These are phyloP conservation scores for Hypoxylon rickii DNA, from an alignment of 495 filamentous ascomycete species.

Conservation along the genomic window DNA sequence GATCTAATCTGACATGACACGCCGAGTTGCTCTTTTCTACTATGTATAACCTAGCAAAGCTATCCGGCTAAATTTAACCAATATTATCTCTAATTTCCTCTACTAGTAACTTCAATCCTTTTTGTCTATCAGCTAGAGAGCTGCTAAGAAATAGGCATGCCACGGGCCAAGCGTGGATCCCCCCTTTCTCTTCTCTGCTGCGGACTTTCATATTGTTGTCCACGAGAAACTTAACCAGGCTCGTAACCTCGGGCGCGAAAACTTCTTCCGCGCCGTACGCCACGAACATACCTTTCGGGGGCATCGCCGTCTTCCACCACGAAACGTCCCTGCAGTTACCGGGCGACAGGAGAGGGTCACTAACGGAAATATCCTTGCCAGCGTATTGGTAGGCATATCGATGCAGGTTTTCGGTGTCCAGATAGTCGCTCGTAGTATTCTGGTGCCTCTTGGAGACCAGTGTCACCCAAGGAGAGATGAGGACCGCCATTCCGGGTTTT, in stretches of 20 bases:
- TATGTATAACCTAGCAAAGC: constrained; percentile 10
- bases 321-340: constrained; percentile 65
- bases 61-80: constrained; percentile 14
- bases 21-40: not conserved
- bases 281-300: constrained; percentile 62
- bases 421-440: constrained; percentile 66
- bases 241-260: constrained; percentile 64
- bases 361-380: constrained; percentile 47
- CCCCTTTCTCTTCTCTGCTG: constrained; percentile 58
- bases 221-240: constrained; percentile 53
- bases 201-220: constrained; percentile 52
- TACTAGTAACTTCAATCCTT: constrained; percentile 61
- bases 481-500: constrained; percentile 55
- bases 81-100: constrained; percentile 50
- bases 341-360: constrained; percentile 67
- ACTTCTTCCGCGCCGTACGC: constrained; percentile 74
- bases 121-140: constrained; percentile 56
- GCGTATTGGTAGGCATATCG: constrained; percentile 69
- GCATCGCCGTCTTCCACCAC: constrained; percentile 66
- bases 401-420: constrained; percentile 58
- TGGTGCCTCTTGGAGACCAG: constrained; percentile 59
- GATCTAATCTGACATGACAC: constrained; percentile 59
- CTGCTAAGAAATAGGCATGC: constrained; percentile 68
- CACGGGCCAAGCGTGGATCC: constrained; percentile 81
- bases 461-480: constrained; percentile 65